Conservation (phyloP, 2,329 filamentous ascomycete species). For the Exutisphaerella laricina region DNA sequence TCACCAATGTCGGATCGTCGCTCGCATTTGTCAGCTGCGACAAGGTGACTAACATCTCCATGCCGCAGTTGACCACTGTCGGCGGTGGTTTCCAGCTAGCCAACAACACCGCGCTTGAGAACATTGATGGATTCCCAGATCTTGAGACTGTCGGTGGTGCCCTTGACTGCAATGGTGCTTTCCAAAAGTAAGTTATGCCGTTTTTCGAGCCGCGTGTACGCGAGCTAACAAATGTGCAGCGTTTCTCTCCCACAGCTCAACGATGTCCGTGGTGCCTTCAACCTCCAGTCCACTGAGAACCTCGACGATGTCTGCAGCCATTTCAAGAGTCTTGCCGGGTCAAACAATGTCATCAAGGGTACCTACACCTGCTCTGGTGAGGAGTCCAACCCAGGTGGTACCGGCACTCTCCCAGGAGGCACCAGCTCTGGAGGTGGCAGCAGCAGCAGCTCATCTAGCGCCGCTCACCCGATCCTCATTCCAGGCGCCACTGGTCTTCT, state of each 20-base stretch:
- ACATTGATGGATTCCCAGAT: conserved; percentile 61
- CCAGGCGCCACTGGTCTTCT: conserved; percentile 41
- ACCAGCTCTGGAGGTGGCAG: conserved; percentile 25
- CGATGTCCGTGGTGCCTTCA: conserved; percentile 47
- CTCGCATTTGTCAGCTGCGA: conserved; percentile 54
- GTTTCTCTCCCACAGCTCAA: conserved; percentile 58
- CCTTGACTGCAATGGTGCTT: conserved; percentile 78
- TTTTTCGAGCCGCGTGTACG: background rate
- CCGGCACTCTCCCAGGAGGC: conserved; percentile 26
- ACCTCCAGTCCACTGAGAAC: conserved; percentile 44
- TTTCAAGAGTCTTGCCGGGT: conserved; percentile 39
- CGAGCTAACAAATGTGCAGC: conserved; percentile 45
- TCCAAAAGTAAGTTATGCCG: conserved; percentile 64
- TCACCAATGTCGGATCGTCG: conserved; percentile 59
- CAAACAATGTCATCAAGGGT: conserved; percentile 41
- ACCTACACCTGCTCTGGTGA: conserved; percentile 39
- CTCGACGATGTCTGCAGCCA: conserved; percentile 37
- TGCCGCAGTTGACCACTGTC: conserved; percentile 63
- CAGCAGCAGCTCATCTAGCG: conserved; percentile 29
- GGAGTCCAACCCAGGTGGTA: conserved; percentile 32
- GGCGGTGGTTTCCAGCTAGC: conserved; percentile 77
- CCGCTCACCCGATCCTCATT: conserved; percentile 39
- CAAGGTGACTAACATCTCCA: conserved; percentile 64
- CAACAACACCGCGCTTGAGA: conserved; percentile 74
- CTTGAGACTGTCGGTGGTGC: conserved; percentile 70